A percentile compares a stretch with the other conserved stretches of the same genome.
These are phyloP conservation scores for Moesziomyces sp. DNA, from an alignment of 1,284 basidiomycete species.

Conservation along the genomic window DNA sequence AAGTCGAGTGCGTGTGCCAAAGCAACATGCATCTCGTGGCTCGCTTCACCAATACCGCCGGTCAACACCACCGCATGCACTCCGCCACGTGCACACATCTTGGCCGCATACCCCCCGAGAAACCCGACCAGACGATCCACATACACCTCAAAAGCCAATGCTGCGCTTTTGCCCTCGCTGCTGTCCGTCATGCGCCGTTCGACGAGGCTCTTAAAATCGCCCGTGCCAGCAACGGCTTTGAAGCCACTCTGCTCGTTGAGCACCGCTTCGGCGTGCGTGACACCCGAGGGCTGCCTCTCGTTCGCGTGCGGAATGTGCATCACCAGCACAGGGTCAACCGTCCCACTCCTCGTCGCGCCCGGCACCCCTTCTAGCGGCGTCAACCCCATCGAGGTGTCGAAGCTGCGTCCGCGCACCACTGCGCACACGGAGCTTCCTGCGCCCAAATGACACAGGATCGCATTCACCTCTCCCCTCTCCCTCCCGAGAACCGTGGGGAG, in stretches of 20 bases:
- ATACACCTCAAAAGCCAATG: constrained; percentile 40
- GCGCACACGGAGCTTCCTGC: constrained; percentile 31
- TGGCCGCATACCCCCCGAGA: constrained; percentile 30
- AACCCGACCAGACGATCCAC: constrained; percentile 37
- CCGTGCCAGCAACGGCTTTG: constrained; percentile 23
- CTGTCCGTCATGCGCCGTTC: not conserved
- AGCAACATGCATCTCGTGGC: constrained; percentile 1
- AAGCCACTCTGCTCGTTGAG: constrained; percentile 37
- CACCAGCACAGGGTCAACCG: constrained; percentile 28
- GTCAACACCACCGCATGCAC: constrained; percentile 37
- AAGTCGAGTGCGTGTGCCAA: constrained; percentile 4
- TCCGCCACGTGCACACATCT: constrained; percentile 21
- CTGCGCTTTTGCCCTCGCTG: constrained; percentile 1
- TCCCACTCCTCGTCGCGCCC: constrained; percentile 29
- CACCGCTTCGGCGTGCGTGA: constrained; percentile 19
- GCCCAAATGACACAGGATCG: constrained; percentile 39
- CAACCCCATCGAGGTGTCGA: constrained; percentile 40
- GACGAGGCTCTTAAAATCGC: constrained; percentile 24
- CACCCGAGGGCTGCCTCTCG: constrained; percentile 5
- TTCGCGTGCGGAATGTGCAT: constrained; percentile 20
- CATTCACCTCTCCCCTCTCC: constrained; percentile 10
- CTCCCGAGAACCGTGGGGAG: not conserved
- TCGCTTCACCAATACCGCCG: constrained; percentile 39
- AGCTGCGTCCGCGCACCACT: constrained; percentile 12
- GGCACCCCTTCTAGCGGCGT: constrained; percentile 43